Evolutionary conservation across 169 alveolate genomes (phyloP).

Genomic region (Plasmodium falciparum): DNA sequence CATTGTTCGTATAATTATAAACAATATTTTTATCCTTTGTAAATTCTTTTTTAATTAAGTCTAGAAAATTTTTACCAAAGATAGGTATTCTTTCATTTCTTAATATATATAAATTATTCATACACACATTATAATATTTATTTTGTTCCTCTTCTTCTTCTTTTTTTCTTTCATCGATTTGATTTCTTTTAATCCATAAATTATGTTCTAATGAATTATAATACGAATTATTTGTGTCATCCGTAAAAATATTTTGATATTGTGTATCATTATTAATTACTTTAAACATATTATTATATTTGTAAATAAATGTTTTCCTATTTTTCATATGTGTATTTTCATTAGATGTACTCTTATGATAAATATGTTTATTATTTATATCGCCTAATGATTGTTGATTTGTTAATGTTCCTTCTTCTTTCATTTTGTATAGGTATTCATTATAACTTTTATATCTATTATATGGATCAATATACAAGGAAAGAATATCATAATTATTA

Average conservation of each 20-base stretch:
- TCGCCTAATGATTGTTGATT: not conserved
- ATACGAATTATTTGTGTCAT: constrained; percentile 22
- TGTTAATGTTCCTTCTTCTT: not conserved
- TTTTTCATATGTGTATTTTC: not conserved
- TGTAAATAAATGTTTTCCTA: constrained; percentile 16
- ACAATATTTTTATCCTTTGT: constrained; percentile 19
- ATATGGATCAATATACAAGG: constrained; percentile 26
- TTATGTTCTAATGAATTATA: constrained; percentile 50
- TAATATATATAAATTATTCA: not conserved
- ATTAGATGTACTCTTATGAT: not conserved
- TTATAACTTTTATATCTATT: constrained; percentile 23
- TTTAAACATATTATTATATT: constrained; percentile 17
- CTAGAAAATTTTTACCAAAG: constrained; percentile 32
- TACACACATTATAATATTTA: not conserved
- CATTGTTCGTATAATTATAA: constrained; percentile 15
- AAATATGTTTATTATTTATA: not conserved
- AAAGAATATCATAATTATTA: constrained; percentile 39
- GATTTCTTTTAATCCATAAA: constrained; percentile 37
- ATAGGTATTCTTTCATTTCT: constrained; percentile 23
- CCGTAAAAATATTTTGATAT: constrained; percentile 28
- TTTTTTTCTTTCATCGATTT: not conserved
- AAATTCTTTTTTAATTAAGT: constrained; percentile 26
- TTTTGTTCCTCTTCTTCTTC: constrained; percentile 9
- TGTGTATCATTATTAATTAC: constrained; percentile 44
- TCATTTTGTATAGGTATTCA: constrained; percentile 29